Conservation (phyloP, 1,284 basidiomycete genomes). For the Boletellus deceptivus region DNA sequence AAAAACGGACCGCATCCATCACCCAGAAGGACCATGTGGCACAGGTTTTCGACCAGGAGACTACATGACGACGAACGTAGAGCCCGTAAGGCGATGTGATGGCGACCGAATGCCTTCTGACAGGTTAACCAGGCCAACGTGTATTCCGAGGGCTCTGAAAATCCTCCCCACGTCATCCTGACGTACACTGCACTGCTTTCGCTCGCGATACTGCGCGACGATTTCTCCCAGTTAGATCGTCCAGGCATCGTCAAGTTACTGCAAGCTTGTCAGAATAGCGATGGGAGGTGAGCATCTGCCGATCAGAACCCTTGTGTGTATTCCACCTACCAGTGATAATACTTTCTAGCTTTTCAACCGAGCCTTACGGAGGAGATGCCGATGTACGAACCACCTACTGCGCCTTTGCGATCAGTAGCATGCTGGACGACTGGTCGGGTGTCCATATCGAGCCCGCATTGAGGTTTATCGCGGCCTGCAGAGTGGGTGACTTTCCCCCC, state of each 20-base stretch:
- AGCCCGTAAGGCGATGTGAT: constrained; percentile 7
- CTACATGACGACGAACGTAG: constrained; percentile 48
- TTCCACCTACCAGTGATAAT: not conserved
- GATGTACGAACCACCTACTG: constrained; percentile 88
- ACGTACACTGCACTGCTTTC: constrained; percentile 86
- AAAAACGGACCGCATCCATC: not conserved
- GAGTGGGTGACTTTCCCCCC: constrained; percentile 42
- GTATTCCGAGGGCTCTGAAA: constrained; percentile 44
- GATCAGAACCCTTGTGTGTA: constrained; percentile 3
- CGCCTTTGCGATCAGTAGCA: constrained; percentile 77
- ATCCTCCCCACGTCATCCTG: constrained; percentile 85
- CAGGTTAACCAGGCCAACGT: constrained; percentile 28
- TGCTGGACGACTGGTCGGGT: constrained; percentile 78
- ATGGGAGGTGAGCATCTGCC: constrained; percentile 67
- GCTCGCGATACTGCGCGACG: constrained; percentile 81
- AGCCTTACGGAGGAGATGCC: constrained; percentile 61
- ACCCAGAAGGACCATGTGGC: constrained; percentile 46
- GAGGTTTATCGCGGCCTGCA: constrained; percentile 64
- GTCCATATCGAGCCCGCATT: constrained; percentile 63
- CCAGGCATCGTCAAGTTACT: constrained; percentile 63
- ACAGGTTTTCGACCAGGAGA: constrained; percentile 79
- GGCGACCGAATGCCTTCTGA: constrained; percentile 8
- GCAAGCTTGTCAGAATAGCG: constrained; percentile 64
- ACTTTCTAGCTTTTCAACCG: constrained; percentile 67
- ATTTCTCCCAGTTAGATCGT: constrained; percentile 67